Evolutionary conservation across 345 rosid genomes (phyloP), one percentile per base, ranked within the genome.

Genomic region (Kandelia obovata): DNA sequence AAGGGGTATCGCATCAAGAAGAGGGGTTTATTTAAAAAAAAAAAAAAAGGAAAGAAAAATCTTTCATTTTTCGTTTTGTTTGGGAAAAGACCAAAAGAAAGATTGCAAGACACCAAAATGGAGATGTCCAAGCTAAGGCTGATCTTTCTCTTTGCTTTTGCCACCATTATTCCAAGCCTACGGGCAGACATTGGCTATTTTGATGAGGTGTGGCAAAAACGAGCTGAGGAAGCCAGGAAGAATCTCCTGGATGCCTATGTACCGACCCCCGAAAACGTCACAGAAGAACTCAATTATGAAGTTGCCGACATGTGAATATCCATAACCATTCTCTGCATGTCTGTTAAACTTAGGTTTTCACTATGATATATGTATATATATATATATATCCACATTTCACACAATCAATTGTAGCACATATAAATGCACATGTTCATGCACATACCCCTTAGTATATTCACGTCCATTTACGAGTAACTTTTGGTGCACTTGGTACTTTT

Each of bases 151-250:
- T 53, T 79, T 9, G 59, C 55, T 27, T 58, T 78, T 7, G 83
- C 71, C 6, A 28, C 73, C 59, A 43, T 64, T 19, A 61, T 79
- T 6, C 79, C 80, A 16, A n/a, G 58, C 30, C 67, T 83, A 20
- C 16, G 19, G 8, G 86, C 85, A 1, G 28, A 66, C 31, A 67
- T 75, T 16, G 80, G 56, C 1, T 20, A 62, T 6, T 75, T 34
- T 47, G 89, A 83, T 28, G 80, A 76, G 8, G 75, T 76, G 10
- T 84, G 91, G 88, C 32, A 62, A 61, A 49, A 71, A 17, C 72
- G 88, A 11, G 81, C 77, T 0, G 73, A 78, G 30, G 74, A 79
- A 39, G 80, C 91, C 49, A 59, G 58, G 72, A 70, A 81, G 17
- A 58, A 65, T 4, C 63, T 81, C 59, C 16, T 72, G 15, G 58